Evolutionary conservation across 2,329 filamentous ascomycete species (phyloP).

Genomic region (Colletotrichum sp.): DNA sequence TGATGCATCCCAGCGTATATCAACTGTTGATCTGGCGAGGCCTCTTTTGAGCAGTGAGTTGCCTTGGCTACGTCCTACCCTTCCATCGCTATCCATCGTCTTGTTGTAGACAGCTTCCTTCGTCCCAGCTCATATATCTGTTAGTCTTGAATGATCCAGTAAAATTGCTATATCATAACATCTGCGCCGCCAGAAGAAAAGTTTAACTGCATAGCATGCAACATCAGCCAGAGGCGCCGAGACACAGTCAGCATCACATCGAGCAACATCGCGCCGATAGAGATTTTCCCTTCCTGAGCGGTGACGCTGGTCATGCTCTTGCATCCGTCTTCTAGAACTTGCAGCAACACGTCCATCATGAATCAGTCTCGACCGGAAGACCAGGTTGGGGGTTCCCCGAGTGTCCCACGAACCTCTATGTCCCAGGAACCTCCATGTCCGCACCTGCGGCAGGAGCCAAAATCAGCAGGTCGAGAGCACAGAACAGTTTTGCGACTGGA

Average conservation of each 20-base stretch:
- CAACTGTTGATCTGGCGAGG: not conserved
- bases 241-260: not conserved
- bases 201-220: not conserved
- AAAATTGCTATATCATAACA: not conserved
- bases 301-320: not conserved
- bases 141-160: not conserved
- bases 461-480: not conserved
- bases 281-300: not conserved
- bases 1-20: not conserved
- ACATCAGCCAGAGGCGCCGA: rapidly evolving
- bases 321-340: not conserved
- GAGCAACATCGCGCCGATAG: not conserved
- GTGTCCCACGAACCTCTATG: not conserved
- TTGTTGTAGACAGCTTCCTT: not conserved
- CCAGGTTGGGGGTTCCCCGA: not conserved
- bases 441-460: too few relatives aligned
- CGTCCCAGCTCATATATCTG: not conserved
- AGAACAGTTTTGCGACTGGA: not conserved
- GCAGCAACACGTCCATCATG: not conserved
- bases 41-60: not conserved
- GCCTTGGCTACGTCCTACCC: not conserved
- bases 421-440: not conserved
- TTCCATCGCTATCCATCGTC: not conserved
- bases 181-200: not conserved
- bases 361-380: not conserved